A percentile compares a stretch with the other conserved stretches of the same genome.
Conservation (phyloP, 345 rosid species). For the Citrus australasica region DNA sequence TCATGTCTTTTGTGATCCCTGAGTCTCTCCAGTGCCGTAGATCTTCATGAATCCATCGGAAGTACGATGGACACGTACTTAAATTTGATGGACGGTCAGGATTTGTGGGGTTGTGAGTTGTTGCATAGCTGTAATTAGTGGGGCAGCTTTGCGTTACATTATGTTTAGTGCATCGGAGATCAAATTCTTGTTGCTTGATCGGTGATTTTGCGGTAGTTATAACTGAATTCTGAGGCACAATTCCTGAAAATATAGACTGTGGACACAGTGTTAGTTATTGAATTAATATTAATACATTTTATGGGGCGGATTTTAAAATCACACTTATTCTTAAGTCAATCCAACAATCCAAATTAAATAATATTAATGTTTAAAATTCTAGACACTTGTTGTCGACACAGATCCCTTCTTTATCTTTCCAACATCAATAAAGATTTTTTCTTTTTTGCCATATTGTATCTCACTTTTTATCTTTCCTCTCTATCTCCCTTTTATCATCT, state of each 20-base stretch:
- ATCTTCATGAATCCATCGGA: conserved; percentile 82
- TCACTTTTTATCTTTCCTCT: too few species aligned
- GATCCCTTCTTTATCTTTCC: too few species aligned
- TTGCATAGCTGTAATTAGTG: conserved; percentile 28
- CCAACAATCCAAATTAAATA: too few species aligned
- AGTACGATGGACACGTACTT: conserved; percentile 53
- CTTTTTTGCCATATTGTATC: too few species aligned
- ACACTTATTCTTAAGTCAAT: too few species aligned
- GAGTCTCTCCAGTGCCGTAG: conserved; percentile 58
- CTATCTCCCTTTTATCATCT: too few species aligned
- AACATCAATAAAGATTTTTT: too few species aligned
- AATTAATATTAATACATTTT: too few species aligned
- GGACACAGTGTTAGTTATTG: neutral
- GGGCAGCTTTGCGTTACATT: conserved; percentile 25
- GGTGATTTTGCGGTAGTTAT: neutral
- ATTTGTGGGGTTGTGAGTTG: conserved; percentile 20
- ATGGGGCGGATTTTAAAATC: too few species aligned
- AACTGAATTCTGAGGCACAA: neutral
- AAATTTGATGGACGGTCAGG: conserved; percentile 7
- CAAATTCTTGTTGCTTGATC: conserved; percentile 2
- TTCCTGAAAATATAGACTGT: conserved; percentile 20
- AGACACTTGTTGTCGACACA: too few species aligned
- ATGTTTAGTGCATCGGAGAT: neutral
- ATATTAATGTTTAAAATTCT: too few species aligned
- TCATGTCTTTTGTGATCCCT: conserved; percentile 58